Percentiles rank a stretch among this genome's conserved stretches.
These are phyloP conservation scores for Notholithocarpus densiflorus DNA, from an alignment of 306 rosid genomes.

Conservation along the genomic window DNA sequence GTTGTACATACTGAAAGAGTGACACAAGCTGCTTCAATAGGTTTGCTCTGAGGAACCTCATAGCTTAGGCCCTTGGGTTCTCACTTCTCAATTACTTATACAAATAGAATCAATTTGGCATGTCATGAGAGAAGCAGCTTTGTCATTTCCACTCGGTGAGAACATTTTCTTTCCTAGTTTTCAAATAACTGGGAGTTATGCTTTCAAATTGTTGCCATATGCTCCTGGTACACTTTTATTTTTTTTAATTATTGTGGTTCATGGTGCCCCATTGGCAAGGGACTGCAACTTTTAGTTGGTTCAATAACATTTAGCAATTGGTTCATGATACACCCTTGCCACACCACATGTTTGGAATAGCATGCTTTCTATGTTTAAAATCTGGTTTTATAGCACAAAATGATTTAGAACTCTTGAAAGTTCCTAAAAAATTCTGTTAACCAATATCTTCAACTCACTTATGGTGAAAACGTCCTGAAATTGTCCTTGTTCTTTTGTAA, in stretches of 20 bases:
- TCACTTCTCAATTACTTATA: constrained; percentile 14
- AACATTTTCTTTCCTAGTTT: not conserved
- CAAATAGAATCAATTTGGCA: constrained; percentile 7
- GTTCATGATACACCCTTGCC: not conserved
- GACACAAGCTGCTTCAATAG: not conserved
- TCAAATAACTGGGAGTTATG: not conserved
- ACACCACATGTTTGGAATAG: too few relatives aligned
- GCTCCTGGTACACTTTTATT: not conserved
- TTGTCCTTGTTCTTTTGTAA: too few relatives aligned
- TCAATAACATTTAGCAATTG: not conserved
- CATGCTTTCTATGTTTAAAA: too few relatives aligned
- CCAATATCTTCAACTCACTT: too few relatives aligned
- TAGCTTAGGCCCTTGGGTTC: constrained; percentile 1
- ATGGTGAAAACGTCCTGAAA: too few relatives aligned
- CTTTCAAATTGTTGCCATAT: not conserved
- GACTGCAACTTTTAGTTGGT: too few relatives aligned
- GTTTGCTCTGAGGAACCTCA: constrained; percentile 1
- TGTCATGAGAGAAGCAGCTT: constrained; percentile 1
- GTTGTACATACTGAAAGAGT: not conserved
- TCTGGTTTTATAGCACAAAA: too few relatives aligned
- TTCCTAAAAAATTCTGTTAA: too few relatives aligned
- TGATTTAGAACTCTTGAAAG: too few relatives aligned
- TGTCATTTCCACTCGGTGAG: not conserved
- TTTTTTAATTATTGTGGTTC: not conserved
- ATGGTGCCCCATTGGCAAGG: not conserved